Conservation (phyloP, 2,329 filamentous ascomycete species). For the Hymenoscyphus albidus region DNA sequence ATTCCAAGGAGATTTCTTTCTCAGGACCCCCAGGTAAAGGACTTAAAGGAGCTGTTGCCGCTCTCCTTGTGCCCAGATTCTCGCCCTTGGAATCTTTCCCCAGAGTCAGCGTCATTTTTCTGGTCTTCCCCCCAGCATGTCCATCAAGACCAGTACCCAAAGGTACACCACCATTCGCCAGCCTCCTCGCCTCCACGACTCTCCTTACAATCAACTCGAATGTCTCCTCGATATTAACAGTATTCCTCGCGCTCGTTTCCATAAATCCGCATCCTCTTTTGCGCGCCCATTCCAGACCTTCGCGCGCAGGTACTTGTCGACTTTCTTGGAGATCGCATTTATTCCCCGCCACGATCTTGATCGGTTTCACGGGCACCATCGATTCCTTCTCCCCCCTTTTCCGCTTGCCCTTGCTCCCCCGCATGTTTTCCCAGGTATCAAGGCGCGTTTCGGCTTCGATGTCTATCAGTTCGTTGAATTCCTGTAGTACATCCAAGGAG, state of each 20-base stretch:
- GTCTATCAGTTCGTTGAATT: constrained; percentile 80
- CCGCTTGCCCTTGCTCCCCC: constrained; percentile 10
- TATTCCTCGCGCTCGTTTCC: constrained; percentile 80
- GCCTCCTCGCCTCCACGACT: constrained; percentile 48
- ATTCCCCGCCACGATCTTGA: constrained; percentile 83
- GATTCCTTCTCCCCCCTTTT: constrained; percentile 14
- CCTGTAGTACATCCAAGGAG: constrained; percentile 67
- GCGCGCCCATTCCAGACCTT: constrained; percentile 74
- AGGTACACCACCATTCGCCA: constrained; percentile 15
- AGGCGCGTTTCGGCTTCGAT: constrained; percentile 74
- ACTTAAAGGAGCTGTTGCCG: constrained; percentile 31
- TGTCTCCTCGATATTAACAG: constrained; percentile 87
- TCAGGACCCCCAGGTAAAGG: constrained; percentile 28
- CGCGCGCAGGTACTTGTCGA: constrained; percentile 63
- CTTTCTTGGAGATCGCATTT: constrained; percentile 76
- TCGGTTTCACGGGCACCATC: constrained; percentile 43
- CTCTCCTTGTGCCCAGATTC: constrained; percentile 26
- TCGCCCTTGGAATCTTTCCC: constrained; percentile 13
- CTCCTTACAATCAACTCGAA: constrained; percentile 67
- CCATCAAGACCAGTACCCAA: constrained; percentile 8
- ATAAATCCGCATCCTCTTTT: constrained; percentile 75
- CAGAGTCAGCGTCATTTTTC: constrained; percentile 10
- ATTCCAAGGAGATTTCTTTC: constrained; percentile 21
- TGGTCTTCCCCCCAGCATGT: constrained; percentile 6
- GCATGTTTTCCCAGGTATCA: constrained; percentile 23